These are phyloP conservation scores for Alternaria arbusti DNA, from an alignment of 2,329 filamentous ascomycete genomes.

Conservation along the genomic window DNA sequence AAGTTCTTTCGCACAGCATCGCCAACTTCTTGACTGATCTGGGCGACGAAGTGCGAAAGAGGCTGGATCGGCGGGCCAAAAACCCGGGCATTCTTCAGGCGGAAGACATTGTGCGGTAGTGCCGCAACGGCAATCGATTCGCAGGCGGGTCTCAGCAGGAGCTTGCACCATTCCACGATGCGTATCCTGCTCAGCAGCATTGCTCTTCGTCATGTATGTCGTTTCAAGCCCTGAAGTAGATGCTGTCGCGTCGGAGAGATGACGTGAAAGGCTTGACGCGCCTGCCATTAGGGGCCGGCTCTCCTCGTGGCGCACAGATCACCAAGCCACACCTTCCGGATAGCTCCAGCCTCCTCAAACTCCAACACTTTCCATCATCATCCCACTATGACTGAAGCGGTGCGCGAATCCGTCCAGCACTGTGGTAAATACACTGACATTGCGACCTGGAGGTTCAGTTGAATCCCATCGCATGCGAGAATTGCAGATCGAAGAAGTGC, in stretches of 20 bases:
- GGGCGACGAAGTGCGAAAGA: not conserved
- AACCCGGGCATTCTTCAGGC: not conserved
- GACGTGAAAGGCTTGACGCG: not conserved
- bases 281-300: not conserved
- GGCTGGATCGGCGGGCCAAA: not conserved
- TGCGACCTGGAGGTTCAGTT: constrained; percentile 1
- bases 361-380: not conserved
- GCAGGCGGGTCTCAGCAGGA: not conserved
- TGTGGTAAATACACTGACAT: not conserved
- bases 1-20: not conserved
- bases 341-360: not conserved
- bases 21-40: not conserved
- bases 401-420: not conserved
- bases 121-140: not conserved
- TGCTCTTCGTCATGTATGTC: not conserved
- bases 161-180: not conserved
- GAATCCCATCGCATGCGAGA: constrained; percentile 35
- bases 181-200: not conserved
- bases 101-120: not conserved
- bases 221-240: not conserved
- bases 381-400: not conserved
- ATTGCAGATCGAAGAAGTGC: constrained; percentile 36
- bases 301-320: not conserved
- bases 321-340: not conserved
- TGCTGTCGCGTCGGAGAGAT: not conserved